These are phyloP conservation scores for Malassezia nana DNA, from an alignment of 1,284 basidiomycete species.

Conservation along the genomic window DNA sequence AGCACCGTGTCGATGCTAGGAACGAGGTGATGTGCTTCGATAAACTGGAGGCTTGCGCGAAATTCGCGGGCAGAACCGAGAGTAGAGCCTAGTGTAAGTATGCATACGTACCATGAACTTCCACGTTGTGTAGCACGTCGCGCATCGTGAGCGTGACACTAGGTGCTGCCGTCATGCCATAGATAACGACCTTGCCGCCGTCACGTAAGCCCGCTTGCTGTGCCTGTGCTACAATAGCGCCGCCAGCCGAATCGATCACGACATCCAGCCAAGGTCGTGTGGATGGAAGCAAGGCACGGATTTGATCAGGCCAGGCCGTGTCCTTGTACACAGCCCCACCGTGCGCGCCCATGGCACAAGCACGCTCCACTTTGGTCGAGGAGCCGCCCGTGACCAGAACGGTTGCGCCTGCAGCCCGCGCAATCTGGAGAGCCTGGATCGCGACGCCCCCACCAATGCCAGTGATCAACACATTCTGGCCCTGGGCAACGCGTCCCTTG, in stretches of 20 bases:
- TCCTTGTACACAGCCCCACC: constrained; percentile 68
- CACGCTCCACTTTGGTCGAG: constrained; percentile 61
- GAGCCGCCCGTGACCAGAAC: constrained; percentile 74
- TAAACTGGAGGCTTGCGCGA: constrained; percentile 61
- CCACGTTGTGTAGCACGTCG: constrained; percentile 66
- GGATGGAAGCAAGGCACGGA: constrained; percentile 54
- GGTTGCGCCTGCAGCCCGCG: constrained; percentile 63
- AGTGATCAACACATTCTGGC: constrained; percentile 64
- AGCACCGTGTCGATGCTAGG: constrained; percentile 67
- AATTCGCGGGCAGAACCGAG: constrained; percentile 76
- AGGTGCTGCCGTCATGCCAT: constrained; percentile 58
- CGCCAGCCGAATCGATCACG: constrained; percentile 73
- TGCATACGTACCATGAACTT: constrained; percentile 58
- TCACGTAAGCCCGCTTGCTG: constrained; percentile 56
- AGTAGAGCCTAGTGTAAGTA: constrained; percentile 52
- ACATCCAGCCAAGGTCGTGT: constrained; percentile 55
- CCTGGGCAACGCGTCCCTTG: constrained; percentile 58
- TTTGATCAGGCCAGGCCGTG: constrained; percentile 60
- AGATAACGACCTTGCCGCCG: constrained; percentile 62
- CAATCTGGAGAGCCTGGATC: constrained; percentile 64
- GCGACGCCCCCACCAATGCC: constrained; percentile 62
- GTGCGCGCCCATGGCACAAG: constrained; percentile 62
- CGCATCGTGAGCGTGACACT: constrained; percentile 64
- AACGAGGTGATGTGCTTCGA: constrained; percentile 59
- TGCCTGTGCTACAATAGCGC: constrained; percentile 60